A percentile compares a stretch with the other conserved stretches of the same genome.
phyloP scores from a whole-genome alignment of 2,329 filamentous ascomycete species.

The Ophiocordyceps camponoti-leonardi region DNA sequence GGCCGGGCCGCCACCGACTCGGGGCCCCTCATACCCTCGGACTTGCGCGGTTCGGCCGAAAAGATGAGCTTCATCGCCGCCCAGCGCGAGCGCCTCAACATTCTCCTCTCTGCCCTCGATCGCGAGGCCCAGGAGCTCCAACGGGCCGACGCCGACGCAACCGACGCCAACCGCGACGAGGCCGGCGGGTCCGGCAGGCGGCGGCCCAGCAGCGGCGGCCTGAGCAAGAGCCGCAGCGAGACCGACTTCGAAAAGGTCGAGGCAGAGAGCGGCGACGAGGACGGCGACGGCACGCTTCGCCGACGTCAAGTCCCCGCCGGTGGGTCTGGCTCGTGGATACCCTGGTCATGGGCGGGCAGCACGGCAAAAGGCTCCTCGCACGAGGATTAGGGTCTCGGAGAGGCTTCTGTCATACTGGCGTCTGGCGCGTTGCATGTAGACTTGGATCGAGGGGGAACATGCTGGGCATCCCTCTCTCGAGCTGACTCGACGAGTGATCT shows the following conservation, averaged over 20 bases:
- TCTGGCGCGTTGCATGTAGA: conserved; percentile 10
- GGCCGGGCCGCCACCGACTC: conserved; percentile 19
- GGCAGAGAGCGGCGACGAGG: conserved; percentile 48
- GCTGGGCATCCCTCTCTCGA: not conserved
- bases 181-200: conserved; percentile 20
- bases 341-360: conserved; percentile 26
- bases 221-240: conserved; percentile 74
- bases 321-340: conserved; percentile 22
- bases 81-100: conserved; percentile 61
- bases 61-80: conserved; percentile 62
- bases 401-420: conserved; percentile 9
- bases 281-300: conserved; percentile 20
- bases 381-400: conserved; percentile 15
- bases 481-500: too few species aligned
- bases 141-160: conserved; percentile 12
- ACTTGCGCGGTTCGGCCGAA: conserved; percentile 43
- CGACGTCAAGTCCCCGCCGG: conserved; percentile 11
- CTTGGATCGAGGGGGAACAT: not conserved
- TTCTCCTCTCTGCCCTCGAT: conserved; percentile 62
- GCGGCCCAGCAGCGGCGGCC: conserved; percentile 31
- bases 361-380: conserved; percentile 20
- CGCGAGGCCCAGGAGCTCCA: conserved; percentile 53
- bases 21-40: conserved; percentile 51
- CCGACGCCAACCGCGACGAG: conserved; percentile 8
- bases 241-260: conserved; percentile 82